Percentiles rank a stretch among this genome's conserved stretches.
Evolutionary conservation across 1,284 basidiomycete genomes (phyloP).

Genomic region (Ustilago loliicola): DNA sequence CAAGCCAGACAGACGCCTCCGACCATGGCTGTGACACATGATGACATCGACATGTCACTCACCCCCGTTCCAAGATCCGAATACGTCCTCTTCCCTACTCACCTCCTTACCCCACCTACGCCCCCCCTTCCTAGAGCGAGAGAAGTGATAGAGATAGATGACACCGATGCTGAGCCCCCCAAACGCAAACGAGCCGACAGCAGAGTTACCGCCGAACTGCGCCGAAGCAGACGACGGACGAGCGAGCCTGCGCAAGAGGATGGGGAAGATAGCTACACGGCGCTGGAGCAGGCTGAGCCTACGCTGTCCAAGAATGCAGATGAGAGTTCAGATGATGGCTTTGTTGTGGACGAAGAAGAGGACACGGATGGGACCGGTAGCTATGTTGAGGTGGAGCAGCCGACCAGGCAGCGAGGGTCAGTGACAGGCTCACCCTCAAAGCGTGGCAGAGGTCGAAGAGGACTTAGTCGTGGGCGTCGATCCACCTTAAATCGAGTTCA

Average conservation of each 20-base stretch:
- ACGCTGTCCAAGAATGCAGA: no score
- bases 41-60: not conserved
- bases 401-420: not conserved
- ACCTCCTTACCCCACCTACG: not conserved
- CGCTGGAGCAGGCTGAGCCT: no score
- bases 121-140: not conserved
- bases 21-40: not conserved
- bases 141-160: not conserved
- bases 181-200: not conserved
- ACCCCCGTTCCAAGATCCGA: not conserved
- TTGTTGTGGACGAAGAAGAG: no score
- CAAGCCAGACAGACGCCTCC: not conserved
- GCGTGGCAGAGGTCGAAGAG: not conserved
- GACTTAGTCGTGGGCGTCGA: not conserved
- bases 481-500: not conserved
- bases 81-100: not conserved
- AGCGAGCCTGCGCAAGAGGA: not conserved
- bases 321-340: no score
- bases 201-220: not conserved
- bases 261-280: no score
- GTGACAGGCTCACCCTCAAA: not conserved
- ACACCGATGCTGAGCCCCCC: not conserved
- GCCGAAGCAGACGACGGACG: not conserved
- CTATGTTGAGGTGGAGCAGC: not conserved
- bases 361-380: not conserved